Evolutionary conservation across 1,284 basidiomycete genomes (phyloP), one percentile per base, ranked within the genome.

Genomic region (Cerrena zonata): DNA sequence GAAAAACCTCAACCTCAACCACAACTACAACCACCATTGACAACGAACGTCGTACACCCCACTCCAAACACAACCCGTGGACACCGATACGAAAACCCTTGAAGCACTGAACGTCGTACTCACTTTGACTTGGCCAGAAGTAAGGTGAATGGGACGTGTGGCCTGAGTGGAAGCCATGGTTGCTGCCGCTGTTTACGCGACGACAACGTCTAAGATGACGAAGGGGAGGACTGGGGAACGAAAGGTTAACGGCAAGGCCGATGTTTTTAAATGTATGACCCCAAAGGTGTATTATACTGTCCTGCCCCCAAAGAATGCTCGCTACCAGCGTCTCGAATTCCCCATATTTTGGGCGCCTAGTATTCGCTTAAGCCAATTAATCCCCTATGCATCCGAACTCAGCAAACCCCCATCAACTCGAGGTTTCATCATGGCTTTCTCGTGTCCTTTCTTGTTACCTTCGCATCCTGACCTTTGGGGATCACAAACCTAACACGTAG

Each of bases 91-190:
- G n/a, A n/a, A n/a, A n/a, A n/a, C n/a, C n/a, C n/a, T n/a, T n/a
- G n/a, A n/a, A 42, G 54, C 51, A 54, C 53, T 36, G 49, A 55
- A 61, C 53, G 40, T 39, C 47, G 30, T 50, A 76, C 61, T 65
- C 64, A 89, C 86, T 78, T 84, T 85, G 74, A 77, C 72, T 61
- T 77, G 72, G 56, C 79, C 79, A 48, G 77, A 66, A 53, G 80
- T 70, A 53, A 88, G 69, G 55, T 83, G 74, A 59, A 89, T 68
- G 57, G 86, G 86, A 64, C 86, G 82, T 61, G 75, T 77, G 56
- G 74, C 58, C 50, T 56, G 51, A 49, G 62, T 52, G 47, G 60
- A 48, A 38, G 59, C 50, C 53, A 61, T 59, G 61, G 64, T 66
- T 53, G 56, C 61, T 55, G 59, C 41, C 47, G 56, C 58, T 54